These are phyloP conservation scores for Saccharomyces hybrid DNA, from an alignment of 1,139 yeast species.

Conservation along the genomic window DNA sequence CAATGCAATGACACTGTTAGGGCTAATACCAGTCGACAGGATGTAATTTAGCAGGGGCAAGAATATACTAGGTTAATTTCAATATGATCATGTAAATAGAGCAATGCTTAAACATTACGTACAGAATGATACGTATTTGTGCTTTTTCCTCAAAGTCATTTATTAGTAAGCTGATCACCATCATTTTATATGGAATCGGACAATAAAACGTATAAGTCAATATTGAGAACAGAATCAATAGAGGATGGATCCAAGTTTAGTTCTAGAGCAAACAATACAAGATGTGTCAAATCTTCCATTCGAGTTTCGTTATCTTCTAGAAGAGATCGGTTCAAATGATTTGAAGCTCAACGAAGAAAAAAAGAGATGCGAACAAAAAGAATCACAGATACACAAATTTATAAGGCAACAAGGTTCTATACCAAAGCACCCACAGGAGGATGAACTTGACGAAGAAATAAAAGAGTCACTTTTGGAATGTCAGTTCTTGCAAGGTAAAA, in stretches of 20 bases:
- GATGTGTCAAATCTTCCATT: constrained; percentile 83
- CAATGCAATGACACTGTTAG: constrained; percentile 87
- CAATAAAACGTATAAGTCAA: not conserved
- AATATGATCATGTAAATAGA: not conserved
- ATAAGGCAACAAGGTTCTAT: constrained; percentile 79
- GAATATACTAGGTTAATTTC: not conserved
- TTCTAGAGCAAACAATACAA: constrained; percentile 66
- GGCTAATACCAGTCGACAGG: constrained; percentile 96
- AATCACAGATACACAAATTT: constrained; percentile 71
- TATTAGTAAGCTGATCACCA: no score
- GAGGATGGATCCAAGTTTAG: constrained; percentile 64
- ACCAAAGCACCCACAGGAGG: constrained; percentile 78
- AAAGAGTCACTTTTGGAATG: constrained; percentile 60
- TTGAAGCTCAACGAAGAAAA: constrained; percentile 56
- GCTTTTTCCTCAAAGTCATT: no score
- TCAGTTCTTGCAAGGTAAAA: constrained; percentile 62
- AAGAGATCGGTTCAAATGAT: constrained; percentile 73
- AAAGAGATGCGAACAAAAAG: constrained; percentile 63
- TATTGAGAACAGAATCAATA: not conserved
- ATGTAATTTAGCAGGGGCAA: no score
- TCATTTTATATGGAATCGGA: no score
- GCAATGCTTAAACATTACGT: no score
- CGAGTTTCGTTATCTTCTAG: constrained; percentile 72
- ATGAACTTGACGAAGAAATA: constrained; percentile 55
- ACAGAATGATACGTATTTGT: no score